Percentiles rank a stretch among this genome's conserved stretches.
These are phyloP conservation scores for Misopates orontium DNA, from an alignment of 257 asterid species.

Conservation along the genomic window DNA sequence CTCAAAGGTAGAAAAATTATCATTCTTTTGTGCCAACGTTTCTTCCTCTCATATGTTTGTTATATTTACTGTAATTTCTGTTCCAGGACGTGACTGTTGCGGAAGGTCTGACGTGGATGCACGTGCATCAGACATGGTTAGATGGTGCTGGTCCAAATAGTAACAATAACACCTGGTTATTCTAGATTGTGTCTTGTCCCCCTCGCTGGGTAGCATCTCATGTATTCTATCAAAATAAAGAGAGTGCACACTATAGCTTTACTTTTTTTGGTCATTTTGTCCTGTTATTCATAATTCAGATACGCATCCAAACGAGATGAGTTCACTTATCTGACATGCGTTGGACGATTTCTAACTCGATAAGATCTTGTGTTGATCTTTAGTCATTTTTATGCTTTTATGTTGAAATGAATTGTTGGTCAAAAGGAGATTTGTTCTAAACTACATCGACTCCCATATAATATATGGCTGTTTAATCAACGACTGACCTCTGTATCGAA, in stretches of 20 bases:
- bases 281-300: too few species aligned
- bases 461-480: too few species aligned
- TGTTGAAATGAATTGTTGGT: too few species aligned
- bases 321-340: too few species aligned
- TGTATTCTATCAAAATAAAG: constrained; percentile 20
- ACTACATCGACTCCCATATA: too few species aligned
- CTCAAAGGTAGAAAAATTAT: constrained; percentile 56
- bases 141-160: constrained; percentile 52
- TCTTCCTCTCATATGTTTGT: constrained; percentile 9
- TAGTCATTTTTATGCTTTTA: too few species aligned
- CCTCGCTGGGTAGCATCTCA: background rate
- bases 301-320: too few species aligned
- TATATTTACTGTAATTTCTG: constrained; percentile 14
- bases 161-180: constrained; percentile 47
- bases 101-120: constrained; percentile 75
- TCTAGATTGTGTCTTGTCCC: constrained; percentile 32
- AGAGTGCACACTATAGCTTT: constrained; percentile 20
- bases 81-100: constrained; percentile 62
- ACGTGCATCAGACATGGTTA: constrained; percentile 85
- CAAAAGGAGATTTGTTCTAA: too few species aligned
- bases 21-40: background rate
- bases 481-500: too few species aligned
- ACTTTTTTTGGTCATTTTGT: background rate
- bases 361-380: too few species aligned
- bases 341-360: too few species aligned